Base-by-base conservation (phyloP, 164 flowering plant genomes). In the Stephania cephalantha region DNA sequence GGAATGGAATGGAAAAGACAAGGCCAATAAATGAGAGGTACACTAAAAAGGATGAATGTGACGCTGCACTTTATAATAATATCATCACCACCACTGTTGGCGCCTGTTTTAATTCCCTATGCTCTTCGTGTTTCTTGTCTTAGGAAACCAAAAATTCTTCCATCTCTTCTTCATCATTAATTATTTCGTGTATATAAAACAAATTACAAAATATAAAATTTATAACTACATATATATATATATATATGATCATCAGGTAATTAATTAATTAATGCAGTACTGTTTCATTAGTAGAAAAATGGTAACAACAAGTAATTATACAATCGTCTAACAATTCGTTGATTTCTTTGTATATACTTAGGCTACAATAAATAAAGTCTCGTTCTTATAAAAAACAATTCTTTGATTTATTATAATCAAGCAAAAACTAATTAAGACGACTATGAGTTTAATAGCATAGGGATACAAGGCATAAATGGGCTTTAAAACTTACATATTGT, bases 31-130 rank as follows among this genome's bases (percentile, higher is more conserved):
- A 77, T 72, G 79, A 69, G 58, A 52, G 71, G 79, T 77, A 77
- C 79, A 72, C 75, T 67, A 74, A 77, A 76, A 82, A 85, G 83
- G 82, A 80, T 81, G 87, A 87, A 86, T 80, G 74, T 78, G 87
- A 84, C 87, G 67, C 79, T 86, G 80, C 86, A 80, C 86, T 82
- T 35, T 85, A 83, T 82, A 80, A 84, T 87, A 80, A 81, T 78
- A 80, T 80, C 77, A 76, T 80, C 80, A 82, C 31, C 80, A 82
- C 31, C 53, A 65, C 67, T 83, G 31, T 65, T 9, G 68, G 68
- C 80, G 70, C 81, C 80, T 76, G 77, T 74, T 72, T 46, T 75
- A 78, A 64, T 77, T 72, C 81, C 69, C 46, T 50, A 13, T 9
- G 55, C 55, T 50, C 74, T 30, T 64, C 29, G 44, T 73, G 69